Percentiles rank a stretch among this genome's conserved stretches.
Conservation (phyloP, 2,329 filamentous ascomycete species). For the Pleurostoma richardsiae region DNA sequence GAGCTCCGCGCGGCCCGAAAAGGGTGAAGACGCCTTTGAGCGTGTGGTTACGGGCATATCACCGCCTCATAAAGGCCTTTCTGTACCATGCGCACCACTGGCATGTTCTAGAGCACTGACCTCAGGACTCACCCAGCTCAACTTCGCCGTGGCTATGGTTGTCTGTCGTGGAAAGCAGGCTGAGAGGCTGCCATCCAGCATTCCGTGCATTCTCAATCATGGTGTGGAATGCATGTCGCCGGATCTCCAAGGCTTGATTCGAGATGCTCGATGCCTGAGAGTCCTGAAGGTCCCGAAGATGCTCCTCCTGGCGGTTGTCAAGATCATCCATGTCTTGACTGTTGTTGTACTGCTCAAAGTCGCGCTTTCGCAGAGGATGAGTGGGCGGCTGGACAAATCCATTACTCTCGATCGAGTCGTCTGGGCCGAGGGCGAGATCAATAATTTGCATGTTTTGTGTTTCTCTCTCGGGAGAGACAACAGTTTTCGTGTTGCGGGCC, state of each 20-base stretch:
- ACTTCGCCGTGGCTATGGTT: conserved; percentile 28
- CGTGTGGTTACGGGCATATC: no score
- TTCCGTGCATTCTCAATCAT: conserved; percentile 17
- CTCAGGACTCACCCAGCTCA: conserved; percentile 23
- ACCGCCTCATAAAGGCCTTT: no score
- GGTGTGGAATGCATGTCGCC: conserved; percentile 22
- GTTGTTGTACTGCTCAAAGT: not conserved
- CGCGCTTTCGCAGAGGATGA: not conserved
- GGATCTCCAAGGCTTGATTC: conserved; percentile 17
- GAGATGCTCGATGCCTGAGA: conserved; percentile 26
- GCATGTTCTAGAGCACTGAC: no score
- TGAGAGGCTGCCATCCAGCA: conserved; percentile 15
- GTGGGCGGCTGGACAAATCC: no score
- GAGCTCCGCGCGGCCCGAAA: no score
- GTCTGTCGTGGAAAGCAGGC: conserved; percentile 31
- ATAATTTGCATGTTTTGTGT: no score
- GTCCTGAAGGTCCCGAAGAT: conserved; percentile 9
- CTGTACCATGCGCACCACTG: no score
- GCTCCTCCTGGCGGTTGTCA: conserved; percentile 12
- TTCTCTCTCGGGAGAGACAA: no score
- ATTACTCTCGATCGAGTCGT: no score
- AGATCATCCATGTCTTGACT: conserved; percentile 4
- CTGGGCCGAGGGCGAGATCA: no score
- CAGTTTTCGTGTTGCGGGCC: no score
- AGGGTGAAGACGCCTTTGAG: no score